Percentiles rank a stretch among this genome's conserved stretches.
These are phyloP conservation scores for Beauveria bassiana DNA, from an alignment of 2,329 filamentous ascomycete species.

Conservation along the genomic window DNA sequence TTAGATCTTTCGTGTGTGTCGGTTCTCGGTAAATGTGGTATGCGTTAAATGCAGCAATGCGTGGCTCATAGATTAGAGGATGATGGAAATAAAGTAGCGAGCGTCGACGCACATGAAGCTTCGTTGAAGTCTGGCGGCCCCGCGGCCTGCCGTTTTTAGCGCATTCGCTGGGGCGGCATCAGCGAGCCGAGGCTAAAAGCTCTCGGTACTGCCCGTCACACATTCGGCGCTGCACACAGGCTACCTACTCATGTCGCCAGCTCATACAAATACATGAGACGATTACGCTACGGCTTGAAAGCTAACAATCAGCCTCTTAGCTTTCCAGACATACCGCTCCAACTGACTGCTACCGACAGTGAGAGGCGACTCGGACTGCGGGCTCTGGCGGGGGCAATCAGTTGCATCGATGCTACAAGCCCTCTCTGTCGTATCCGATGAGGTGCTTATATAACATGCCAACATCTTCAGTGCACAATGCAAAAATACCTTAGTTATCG, in stretches of 20 bases:
- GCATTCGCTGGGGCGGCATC: conserved; percentile 4
- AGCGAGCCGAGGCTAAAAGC: conserved; percentile 8
- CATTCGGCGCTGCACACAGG: neutral
- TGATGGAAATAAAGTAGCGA: neutral
- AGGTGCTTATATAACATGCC: too few species aligned
- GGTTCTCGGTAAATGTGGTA: neutral
- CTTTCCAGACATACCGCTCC: neutral
- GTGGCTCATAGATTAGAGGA: neutral
- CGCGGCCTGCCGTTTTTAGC: conserved; percentile 8
- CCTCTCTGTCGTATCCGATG: too few species aligned
- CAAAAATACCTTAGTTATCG: too few species aligned
- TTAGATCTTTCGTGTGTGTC: neutral
- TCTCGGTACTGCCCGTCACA: neutral
- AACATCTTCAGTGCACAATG: too few species aligned
- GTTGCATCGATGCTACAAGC: too few species aligned
- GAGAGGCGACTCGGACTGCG: neutral
- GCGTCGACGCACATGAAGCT: conserved; percentile 1
- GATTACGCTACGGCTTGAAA: neutral
- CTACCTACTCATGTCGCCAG: neutral
- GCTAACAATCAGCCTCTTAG: neutral
- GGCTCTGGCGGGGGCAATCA: neutral
- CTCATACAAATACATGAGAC: neutral
- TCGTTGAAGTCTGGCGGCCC: neutral
- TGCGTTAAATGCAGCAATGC: neutral
- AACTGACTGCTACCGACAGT: neutral